Conservation (phyloP, 2,329 filamentous ascomycete genomes). For the Curvularia hawaiiensis region DNA sequence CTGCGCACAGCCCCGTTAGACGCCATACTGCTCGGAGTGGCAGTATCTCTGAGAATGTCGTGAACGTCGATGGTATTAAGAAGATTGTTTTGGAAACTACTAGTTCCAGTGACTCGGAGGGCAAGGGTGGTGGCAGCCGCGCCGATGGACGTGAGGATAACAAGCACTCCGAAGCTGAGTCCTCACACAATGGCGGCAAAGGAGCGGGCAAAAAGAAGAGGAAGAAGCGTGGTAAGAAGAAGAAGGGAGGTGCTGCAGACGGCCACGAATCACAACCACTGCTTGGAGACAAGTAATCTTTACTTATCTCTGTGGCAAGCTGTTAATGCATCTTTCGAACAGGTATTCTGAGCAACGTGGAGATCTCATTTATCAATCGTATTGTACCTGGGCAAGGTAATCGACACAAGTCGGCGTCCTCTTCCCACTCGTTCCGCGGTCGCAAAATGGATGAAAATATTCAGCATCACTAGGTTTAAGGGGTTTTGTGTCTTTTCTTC, state of each 20-base stretch:
- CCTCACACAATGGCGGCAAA: conserved; percentile 29
- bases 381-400: conserved; percentile 3
- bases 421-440: not conserved
- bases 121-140: conserved; percentile 23
- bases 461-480: conserved; percentile 5
- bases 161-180: conserved; percentile 28
- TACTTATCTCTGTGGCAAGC: not conserved
- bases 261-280: conserved; percentile 41
- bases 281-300: conserved; percentile 25
- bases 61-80: conserved; percentile 73
- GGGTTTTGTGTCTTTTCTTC: not conserved
- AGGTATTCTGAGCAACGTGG: conserved; percentile 9
- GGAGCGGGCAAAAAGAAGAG: conserved; percentile 42
- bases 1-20: conserved; percentile 33
- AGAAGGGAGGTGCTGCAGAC: conserved; percentile 34
- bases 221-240: conserved; percentile 48
- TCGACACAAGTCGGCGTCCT: conserved; percentile 4
- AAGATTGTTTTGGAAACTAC: conserved; percentile 78
- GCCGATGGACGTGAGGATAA: conserved; percentile 32
- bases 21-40: conserved; percentile 68
- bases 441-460: conserved; percentile 4
- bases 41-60: conserved; percentile 78
- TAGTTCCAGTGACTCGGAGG: conserved; percentile 56
- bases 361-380: conserved; percentile 1
- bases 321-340: conserved; percentile 5